phyloP scores from a whole-genome alignment of 768 basidiomycete genomes.

The Panellus pusillus region DNA sequence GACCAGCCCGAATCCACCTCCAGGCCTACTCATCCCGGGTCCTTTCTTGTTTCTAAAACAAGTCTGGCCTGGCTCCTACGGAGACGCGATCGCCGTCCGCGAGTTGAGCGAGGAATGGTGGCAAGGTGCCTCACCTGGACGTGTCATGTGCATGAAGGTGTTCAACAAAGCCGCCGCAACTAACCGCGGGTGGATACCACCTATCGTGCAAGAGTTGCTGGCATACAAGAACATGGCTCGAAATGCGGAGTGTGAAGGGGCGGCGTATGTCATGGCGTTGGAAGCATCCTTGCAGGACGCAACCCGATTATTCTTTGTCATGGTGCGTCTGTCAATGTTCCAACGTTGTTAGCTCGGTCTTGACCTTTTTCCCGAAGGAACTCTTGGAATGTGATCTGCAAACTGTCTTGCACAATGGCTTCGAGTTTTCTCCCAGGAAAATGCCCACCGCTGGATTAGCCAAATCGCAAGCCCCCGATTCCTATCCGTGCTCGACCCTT shows the following conservation, averaged over 20 bases:
- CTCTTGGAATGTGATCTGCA: conserved; percentile 40
- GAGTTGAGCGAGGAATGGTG: conserved; percentile 23
- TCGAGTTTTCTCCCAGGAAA: conserved; percentile 25
- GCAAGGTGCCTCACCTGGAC: conserved; percentile 22
- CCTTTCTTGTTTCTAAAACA: conserved; percentile 32
- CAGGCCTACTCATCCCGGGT: conserved; percentile 20
- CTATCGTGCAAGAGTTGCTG: conserved; percentile 33
- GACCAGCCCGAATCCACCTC: not conserved
- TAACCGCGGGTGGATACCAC: conserved; percentile 7
- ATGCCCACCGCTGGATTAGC: conserved; percentile 39
- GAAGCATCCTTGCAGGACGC: conserved; percentile 36
- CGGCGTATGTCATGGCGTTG: conserved; percentile 38
- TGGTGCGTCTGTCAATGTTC: conserved; percentile 30
- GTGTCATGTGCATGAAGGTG: conserved; percentile 40
- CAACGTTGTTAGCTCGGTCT: not conserved
- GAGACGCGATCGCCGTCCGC: conserved; percentile 16
- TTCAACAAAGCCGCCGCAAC: conserved; percentile 25
- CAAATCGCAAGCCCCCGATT: conserved; percentile 33
- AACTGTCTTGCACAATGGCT: conserved; percentile 25
- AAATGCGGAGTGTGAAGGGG: conserved; percentile 22
- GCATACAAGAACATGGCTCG: conserved; percentile 35
- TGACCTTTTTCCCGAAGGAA: conserved; percentile 28
- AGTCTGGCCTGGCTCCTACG: conserved; percentile 21
- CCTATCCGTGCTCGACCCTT: not conserved
- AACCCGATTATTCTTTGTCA: conserved; percentile 33